Base-by-base conservation (phyloP, 208 protist genomes). In the Trypanosoma mega region DNA sequence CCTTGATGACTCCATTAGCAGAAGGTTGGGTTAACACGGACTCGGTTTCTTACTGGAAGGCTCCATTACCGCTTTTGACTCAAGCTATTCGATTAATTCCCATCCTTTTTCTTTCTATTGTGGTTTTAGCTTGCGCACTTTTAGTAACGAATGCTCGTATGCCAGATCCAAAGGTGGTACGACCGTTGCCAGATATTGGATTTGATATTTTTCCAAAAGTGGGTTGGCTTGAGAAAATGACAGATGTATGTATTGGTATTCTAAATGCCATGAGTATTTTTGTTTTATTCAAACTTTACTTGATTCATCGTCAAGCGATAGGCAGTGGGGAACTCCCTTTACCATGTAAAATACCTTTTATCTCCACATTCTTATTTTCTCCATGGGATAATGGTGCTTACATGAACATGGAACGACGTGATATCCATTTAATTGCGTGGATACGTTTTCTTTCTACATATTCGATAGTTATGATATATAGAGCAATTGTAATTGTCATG, bases 391-490 rank as follows among this genome's bases (percentile, higher is more conserved):
- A 23, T 16, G 33, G n/a, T 0, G 14, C 18, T 29, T 20, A 30
- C 2, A 36, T 18, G 18, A 18, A 24, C 33, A 39, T 74, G n/a
- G 34, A 50, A n/a, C 20, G 54, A 24, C 26, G 34, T 14, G 33
- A 63, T 34, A 68, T 74, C 2, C 70, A 72, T 57, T 45, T 78
- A 14, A 80, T 90, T 49, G 80, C 76, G 41, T 49, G 51, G 24
- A 87, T 94, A 44, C 87, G 87, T 53, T 94, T 92, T 49, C 29
- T 85, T 1, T 76, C 78, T 5, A 74, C 79, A 11, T 96, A 90
- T 65, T 62, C 58, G 16, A 54, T 80, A 9, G 63, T 89, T 44
- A 74, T 90, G 57, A 43, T 93, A 12, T 88, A 88, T 63, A 82
- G 90, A 21, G 56, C 78, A 14, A 44, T 87, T 44, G 79, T 82